A percentile compares a stretch with the other conserved stretches of the same genome.
Evolutionary conservation across 2,329 filamentous ascomycete species (phyloP).

Genomic region (Diaporthe sp.): DNA sequence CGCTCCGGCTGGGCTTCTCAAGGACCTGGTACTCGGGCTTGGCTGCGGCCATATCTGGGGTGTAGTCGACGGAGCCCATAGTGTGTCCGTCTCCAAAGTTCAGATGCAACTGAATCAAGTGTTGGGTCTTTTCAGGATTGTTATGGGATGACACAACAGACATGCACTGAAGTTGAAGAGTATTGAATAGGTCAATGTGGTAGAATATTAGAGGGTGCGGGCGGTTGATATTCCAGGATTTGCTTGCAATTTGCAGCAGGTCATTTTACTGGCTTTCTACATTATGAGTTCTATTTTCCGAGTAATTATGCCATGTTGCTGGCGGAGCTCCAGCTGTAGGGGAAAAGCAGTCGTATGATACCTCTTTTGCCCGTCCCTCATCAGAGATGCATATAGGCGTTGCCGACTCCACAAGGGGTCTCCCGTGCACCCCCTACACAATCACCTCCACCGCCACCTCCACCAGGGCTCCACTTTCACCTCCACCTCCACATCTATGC

Average conservation of each 20-base stretch:
- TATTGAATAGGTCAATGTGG: neutral
- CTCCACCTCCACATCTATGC: slow-evolving; percentile 5
- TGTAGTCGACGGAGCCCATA: slow-evolving; percentile 16
- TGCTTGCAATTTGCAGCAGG: neutral
- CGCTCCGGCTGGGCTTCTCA: slow-evolving; percentile 45
- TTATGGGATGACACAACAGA: neutral
- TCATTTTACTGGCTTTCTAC: too few relatives aligned
- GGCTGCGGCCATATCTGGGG: neutral
- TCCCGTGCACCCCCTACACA: too few relatives aligned
- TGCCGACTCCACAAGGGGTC: neutral
- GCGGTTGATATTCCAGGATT: neutral
- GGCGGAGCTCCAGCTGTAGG: neutral
- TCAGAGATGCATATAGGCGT: neutral
- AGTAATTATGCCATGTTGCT: neutral
- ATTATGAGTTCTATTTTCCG: neutral
- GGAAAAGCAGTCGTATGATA: neutral
- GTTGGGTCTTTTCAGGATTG: neutral
- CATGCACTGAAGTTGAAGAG: neutral
- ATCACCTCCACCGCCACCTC: neutral
- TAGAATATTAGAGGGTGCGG: neutral
- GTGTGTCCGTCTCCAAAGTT: neutral
- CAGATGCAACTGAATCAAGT: neutral
- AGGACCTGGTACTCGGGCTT: neutral
- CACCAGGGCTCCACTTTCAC: slow-evolving; percentile 5
- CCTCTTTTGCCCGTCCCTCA: neutral